A percentile compares a stretch with the other conserved stretches of the same genome.
Evolutionary conservation across 1,139 yeast genomes (phyloP).

Genomic region (Pichia inconspicua): DNA sequence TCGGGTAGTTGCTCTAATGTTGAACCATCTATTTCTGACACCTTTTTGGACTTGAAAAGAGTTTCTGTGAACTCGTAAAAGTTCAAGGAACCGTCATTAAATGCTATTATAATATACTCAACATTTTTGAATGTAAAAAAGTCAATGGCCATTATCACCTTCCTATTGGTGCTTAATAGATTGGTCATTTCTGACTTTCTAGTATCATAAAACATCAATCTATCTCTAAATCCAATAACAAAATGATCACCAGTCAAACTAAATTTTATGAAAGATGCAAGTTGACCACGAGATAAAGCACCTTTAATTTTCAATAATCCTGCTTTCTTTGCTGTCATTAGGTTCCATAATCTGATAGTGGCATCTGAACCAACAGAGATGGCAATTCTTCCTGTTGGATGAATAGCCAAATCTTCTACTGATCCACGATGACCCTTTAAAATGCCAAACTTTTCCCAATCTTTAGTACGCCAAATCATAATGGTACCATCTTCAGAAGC

Average conservation of each 20-base stretch:
- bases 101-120: constrained; percentile 61
- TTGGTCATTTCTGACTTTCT: constrained; percentile 52
- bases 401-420: constrained; percentile 78
- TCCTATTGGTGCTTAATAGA: constrained; percentile 30
- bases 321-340: constrained; percentile 97
- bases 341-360: constrained; percentile 83
- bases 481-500: constrained; percentile 90
- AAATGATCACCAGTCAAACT: constrained; percentile 55
- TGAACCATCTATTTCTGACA: constrained; percentile 12
- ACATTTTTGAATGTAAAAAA: constrained; percentile 35
- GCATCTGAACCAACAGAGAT: constrained; percentile 81
- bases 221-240: constrained; percentile 64
- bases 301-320: constrained; percentile 71
- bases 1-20: constrained; percentile 23
- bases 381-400: constrained; percentile 89
- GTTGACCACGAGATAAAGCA: constrained; percentile 54
- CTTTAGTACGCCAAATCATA: constrained; percentile 89
- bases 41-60: constrained; percentile 22
- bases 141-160: constrained; percentile 63
- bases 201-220: constrained; percentile 59
- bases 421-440: constrained; percentile 76
- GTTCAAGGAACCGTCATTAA: constrained; percentile 63
- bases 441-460: constrained; percentile 89
- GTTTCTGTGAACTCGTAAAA: constrained; percentile 40
- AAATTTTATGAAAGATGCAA: constrained; percentile 65